Conservation (phyloP, 176 grass and related monocot genomes). For the Oryza coarctata region DNA sequence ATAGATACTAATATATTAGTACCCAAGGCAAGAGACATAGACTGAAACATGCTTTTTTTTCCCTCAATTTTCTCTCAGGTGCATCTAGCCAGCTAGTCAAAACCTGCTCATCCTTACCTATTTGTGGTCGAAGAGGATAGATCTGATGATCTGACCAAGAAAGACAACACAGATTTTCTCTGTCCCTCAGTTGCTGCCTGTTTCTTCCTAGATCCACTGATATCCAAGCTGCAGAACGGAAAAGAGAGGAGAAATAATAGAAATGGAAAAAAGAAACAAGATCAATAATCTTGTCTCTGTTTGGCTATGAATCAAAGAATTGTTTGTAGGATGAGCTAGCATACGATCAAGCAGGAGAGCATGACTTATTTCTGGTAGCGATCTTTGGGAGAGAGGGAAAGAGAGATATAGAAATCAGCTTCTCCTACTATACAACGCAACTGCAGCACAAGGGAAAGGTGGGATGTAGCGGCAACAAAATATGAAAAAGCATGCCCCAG, state of each 20-base stretch:
- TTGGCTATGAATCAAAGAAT: slow-evolving; percentile 36
- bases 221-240: slow-evolving; percentile 25
- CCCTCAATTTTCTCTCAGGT: slow-evolving; percentile 27
- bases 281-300: slow-evolving; percentile 31
- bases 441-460: slow-evolving; percentile 59
- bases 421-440: background rate
- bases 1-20: slow-evolving; percentile 22
- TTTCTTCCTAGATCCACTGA: slow-evolving; percentile 34
- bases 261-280: slow-evolving; percentile 19
- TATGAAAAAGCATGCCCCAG: slow-evolving; percentile 41
- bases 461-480: slow-evolving; percentile 35
- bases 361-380: slow-evolving; percentile 35
- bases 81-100: slow-evolving; percentile 21
- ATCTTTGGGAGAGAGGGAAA: slow-evolving; percentile 19
- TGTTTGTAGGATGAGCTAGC: slow-evolving; percentile 23
- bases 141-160: slow-evolving; percentile 40
- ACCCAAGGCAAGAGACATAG: slow-evolving; percentile 18
- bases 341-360: slow-evolving; percentile 50
- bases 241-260: background rate
- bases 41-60: background rate
- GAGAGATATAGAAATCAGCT: slow-evolving; percentile 27
- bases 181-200: background rate
- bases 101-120: slow-evolving; percentile 45
- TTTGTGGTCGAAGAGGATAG: slow-evolving; percentile 32
- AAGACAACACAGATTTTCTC: background rate